Base-by-base conservation (phyloP, 495 filamentous ascomycete species). In the Cairneyella variabilis region DNA sequence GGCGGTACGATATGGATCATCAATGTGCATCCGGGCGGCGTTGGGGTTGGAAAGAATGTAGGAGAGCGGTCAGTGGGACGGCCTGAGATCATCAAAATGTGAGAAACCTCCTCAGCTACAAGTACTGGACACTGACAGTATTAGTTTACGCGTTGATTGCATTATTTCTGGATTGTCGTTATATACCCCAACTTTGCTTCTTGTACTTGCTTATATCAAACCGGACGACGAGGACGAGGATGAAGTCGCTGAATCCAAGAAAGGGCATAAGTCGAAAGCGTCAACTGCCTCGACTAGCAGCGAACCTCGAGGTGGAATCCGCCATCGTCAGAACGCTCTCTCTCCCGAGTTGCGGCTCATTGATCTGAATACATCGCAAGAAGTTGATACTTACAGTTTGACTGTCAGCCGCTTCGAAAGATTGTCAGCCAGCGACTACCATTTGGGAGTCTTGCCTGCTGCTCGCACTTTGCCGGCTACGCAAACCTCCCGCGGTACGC, bases 81-180 rank as follows among this genome's bases (percentile, higher is more conserved):
- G 62, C 91, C 89, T 27, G 90, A 96, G 59, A 91, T 96, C 59
- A 77, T 89, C 51, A 93, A 92, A 62, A 89, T 93, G 88, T 95
- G 67, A 69, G 90, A 76, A 56, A 39, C 10, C 36, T 38, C 27
- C n/a, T 12, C 28, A 28, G 25, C 36, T 8, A 37, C 38, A 14
- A 46, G 1, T 12, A 23, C 9, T n/a, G n/a, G 8, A 45, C 41
- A 39, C 68, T 76, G 54, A 74, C 64, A 42, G 0, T 32, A 32
- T 7, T 54, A 95, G 90, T 73, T 79, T 97, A 70, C 86, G 88
- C 61, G 91, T 91, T 59, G 93, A 97, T 74, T 97, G 95, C 72
- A 89, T 92, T 58, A 87, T 98, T 76, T 95, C 92, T 68, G 93
- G 95, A 65, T 86, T 98, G 65, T 91, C 93, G 57, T 77, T 98